Percentiles rank a stretch among this genome's conserved stretches.
These are phyloP conservation scores for Arabidopsis thaliana DNA, from an alignment of 345 rosid species.

Conservation along the genomic window DNA sequence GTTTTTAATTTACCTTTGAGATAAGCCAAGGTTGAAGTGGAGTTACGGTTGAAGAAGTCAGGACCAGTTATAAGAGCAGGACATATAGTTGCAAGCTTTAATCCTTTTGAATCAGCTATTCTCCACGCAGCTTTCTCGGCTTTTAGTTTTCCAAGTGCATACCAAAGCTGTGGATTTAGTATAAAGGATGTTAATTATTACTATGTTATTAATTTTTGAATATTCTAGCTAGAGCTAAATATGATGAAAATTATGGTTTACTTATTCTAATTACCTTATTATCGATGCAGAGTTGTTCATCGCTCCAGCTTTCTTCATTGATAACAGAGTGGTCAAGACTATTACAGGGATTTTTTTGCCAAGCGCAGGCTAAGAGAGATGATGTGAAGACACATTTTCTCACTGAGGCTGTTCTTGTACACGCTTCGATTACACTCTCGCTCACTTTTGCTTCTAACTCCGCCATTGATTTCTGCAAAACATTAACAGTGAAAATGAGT, in stretches of 20 bases:
- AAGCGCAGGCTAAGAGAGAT: conserved; percentile 77
- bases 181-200: neutral
- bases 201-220: neutral
- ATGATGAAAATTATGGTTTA: neutral
- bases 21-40: conserved; percentile 76
- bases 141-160: conserved; percentile 87
- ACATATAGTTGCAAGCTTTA: conserved; percentile 64
- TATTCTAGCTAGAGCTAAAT: neutral
- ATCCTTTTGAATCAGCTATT: conserved; percentile 58
- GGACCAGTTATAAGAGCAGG: conserved; percentile 76
- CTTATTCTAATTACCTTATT: conserved; percentile 58
- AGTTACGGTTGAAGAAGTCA: conserved; percentile 54
- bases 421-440: conserved; percentile 81
- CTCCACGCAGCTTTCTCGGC: conserved; percentile 74
- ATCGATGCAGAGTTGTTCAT: conserved; percentile 67
- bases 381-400: conserved; percentile 78
- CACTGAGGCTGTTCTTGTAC: conserved; percentile 71
- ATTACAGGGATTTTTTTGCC: conserved; percentile 52
- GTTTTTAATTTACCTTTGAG: conserved; percentile 45
- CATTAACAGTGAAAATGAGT: neutral
- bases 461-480: conserved; percentile 47
- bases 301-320: conserved; percentile 77
- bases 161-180: conserved; percentile 63
- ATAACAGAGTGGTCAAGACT: conserved; percentile 51
- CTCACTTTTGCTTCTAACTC: conserved; percentile 62